Evolutionary conservation across 192 early-diverging fungal genomes (phyloP), one percentile per base, ranked within the genome.

Genomic region (Backusella tarrabulga): DNA sequence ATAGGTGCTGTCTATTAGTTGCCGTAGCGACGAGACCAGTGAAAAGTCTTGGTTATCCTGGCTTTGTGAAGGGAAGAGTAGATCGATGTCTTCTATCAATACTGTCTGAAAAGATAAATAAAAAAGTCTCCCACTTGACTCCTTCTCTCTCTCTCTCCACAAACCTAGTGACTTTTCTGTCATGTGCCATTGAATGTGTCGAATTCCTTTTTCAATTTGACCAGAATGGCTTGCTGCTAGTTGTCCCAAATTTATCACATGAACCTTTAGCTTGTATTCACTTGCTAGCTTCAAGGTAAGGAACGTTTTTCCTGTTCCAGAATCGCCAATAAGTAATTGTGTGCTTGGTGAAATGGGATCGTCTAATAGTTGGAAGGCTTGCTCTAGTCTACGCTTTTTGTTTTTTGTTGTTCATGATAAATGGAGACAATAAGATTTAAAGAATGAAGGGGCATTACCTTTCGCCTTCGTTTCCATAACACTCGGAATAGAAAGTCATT

Each of bases 51-150:
- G 29, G 9, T 19, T 26, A n/a, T 76, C 71, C 29, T 84, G 34
- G 14, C 14, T 50, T 73, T 66, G 26, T 46, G 12, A 77, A n/a
- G 87, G 85, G 41, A 88, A 87, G 9, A 88, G 42, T 9, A 88
- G 68, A 34, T 88, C 87, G n/a, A 88, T 82, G 63, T 88, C 85
- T 29, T 88, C 86, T 36, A 88, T 50, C 5, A 88, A 70, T 4
- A 88, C 87, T 87, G 42, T 15, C 11, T 69, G 38, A 44, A 71
- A 40, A 68, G 26, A 23, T 68, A 19, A 50, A 34, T 67, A 6
- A 60, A 14, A 12, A 6, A 23, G 34, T 35, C 21, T 1, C 38
- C 1, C 38, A 32, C 32, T 32, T 32, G 2, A 32, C 32, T n/a
- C n/a, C 32, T 14, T 5, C n/a, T n/a, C 34, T n/a, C 14, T 68